phyloP scores from a whole-genome alignment of 73 alveolate species.

The Durusdinium trenchii region DNA sequence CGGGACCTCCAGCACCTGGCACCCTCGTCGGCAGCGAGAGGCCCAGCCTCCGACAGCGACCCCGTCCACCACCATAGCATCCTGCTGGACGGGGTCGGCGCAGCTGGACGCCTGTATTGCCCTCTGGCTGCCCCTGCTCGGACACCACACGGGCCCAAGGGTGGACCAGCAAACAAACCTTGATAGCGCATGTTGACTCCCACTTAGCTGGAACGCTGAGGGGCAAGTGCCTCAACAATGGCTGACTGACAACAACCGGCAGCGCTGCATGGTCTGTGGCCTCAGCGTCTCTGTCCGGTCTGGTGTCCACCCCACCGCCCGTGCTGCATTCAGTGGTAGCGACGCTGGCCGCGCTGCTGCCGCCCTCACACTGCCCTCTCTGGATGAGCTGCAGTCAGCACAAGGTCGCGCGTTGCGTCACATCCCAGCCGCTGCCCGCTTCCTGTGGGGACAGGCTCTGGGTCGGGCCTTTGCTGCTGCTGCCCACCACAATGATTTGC shows the following conservation, averaged over 20 bases:
- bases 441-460: neutral
- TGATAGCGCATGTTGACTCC: neutral
- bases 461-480: neutral
- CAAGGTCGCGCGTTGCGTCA: neutral
- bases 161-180: neutral
- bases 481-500: conserved; percentile 13
- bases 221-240: neutral
- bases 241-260: neutral
- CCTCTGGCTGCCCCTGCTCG: neutral
- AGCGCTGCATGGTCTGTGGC: conserved; percentile 19
- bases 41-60: neutral
- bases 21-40: conserved; percentile 9
- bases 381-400: neutral
- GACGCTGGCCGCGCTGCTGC: neutral
- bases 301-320: conserved; percentile 33
- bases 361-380: neutral
- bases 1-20: conserved; percentile 2
- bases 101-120: neutral
- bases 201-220: neutral
- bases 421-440: neutral
- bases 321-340: neutral
- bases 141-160: neutral
- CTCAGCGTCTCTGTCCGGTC: neutral
- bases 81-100: neutral
- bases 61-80: neutral